These are phyloP conservation scores for Ogataea ganodermae DNA, from an alignment of 805 yeast genomes.

Conservation along the genomic window DNA sequence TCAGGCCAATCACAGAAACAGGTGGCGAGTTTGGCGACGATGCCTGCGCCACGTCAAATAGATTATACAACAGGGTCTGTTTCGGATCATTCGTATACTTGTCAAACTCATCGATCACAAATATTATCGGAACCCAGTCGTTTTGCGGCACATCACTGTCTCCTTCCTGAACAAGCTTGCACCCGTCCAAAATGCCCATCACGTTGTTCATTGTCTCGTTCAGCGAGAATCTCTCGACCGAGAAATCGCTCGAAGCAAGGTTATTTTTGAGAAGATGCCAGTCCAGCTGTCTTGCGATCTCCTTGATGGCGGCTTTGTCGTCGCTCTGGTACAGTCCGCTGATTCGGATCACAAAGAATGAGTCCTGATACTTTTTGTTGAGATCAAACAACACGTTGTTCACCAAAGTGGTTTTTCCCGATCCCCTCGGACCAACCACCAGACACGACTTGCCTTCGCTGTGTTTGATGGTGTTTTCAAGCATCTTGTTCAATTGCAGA, in stretches of 20 bases:
- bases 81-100: conserved; percentile 67
- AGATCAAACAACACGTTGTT: conserved; percentile 56
- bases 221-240: conserved; percentile 23
- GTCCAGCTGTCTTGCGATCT: conserved; percentile 84
- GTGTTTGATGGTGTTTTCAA: conserved; percentile 64
- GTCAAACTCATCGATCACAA: conserved; percentile 86
- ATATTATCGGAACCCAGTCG: conserved; percentile 58
- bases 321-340: conserved; percentile 74
- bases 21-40: conserved; percentile 49
- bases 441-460: conserved; percentile 82
- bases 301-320: conserved; percentile 78
- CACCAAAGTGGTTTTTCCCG: conserved; percentile 72
- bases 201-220: conserved; percentile 64
- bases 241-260: conserved; percentile 11
- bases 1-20: conserved; percentile 77
- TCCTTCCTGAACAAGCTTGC: conserved; percentile 18
- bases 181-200: conserved; percentile 51
- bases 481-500: conserved; percentile 53
- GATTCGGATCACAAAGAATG: conserved; percentile 62
- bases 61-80: conserved; percentile 83
- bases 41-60: conserved; percentile 82
- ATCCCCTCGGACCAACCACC: conserved; percentile 75
- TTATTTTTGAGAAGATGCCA: conserved; percentile 26
- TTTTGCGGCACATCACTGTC: conserved; percentile 19
- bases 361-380: conserved; percentile 41